Conservation (phyloP, 495 filamentous ascomycete genomes). For the Trichodelitschia bisporula region DNA sequence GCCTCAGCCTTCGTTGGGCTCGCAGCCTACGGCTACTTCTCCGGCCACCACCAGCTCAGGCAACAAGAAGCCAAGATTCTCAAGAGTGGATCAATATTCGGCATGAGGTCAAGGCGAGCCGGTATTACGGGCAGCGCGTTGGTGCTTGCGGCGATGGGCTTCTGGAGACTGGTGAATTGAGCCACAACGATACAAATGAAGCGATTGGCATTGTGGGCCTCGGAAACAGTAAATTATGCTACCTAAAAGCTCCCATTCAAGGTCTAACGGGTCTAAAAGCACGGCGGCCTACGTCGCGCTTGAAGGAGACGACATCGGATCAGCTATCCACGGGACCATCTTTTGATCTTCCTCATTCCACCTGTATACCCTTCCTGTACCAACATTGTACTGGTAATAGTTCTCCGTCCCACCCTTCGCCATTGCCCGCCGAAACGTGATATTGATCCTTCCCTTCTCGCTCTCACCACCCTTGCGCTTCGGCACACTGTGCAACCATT, state of each 20-base stretch:
- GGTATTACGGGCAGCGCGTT: constrained; percentile 33
- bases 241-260: too few species aligned
- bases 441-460: constrained; percentile 41
- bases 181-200: too few species aligned
- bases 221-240: too few species aligned
- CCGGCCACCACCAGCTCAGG: constrained; percentile 50
- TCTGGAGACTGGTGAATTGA: constrained; percentile 32
- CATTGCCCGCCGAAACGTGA: constrained; percentile 43
- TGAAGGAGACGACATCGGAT: too few species aligned
- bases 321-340: constrained; percentile 24
- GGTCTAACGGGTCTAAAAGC: too few species aligned
- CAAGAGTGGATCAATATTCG: constrained; percentile 40
- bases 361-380: constrained; percentile 30
- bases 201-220: too few species aligned
- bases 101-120: background rate
- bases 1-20: constrained; percentile 72
- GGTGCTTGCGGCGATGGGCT: constrained; percentile 41
- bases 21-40: constrained; percentile 65
- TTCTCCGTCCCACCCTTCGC: constrained; percentile 43
- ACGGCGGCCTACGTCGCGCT: too few species aligned
- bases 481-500: constrained; percentile 54
- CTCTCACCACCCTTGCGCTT: constrained; percentile 34
- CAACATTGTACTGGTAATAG: constrained; percentile 55
- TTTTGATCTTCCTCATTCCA: constrained; percentile 29
- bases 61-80: constrained; percentile 44